Evolutionary conservation across 192 early-diverging fungal species (phyloP).

Genomic region (Gryganskiella cystojenkinii): DNA sequence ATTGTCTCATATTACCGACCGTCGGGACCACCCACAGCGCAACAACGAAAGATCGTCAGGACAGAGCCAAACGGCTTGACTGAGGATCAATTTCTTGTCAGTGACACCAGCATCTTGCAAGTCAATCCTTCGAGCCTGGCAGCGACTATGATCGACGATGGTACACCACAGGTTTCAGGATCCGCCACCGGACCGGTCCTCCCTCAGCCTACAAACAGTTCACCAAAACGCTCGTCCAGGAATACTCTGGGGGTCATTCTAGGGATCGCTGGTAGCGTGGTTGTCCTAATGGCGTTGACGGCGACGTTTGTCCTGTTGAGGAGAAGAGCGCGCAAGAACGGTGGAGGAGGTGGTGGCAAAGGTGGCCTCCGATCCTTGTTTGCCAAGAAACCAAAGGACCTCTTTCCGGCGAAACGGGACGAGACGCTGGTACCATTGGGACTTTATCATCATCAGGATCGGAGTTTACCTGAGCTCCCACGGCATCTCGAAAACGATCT

Average conservation of each 20-base stretch:
- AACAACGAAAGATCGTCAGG: neutral
- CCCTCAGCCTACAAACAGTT: neutral
- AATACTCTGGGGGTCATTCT: conserved; percentile 18
- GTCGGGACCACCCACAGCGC: neutral
- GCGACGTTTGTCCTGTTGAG: neutral
- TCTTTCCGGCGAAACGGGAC: conserved; percentile 34
- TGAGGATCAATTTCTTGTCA: conserved; percentile 3
- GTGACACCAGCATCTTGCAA: neutral
- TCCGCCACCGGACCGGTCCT: neutral
- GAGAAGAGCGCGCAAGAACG: neutral
- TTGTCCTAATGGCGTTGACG: conserved; percentile 4
- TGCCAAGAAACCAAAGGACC: conserved; percentile 18
- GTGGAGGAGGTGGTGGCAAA: neutral
- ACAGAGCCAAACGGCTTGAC: neutral
- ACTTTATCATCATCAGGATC: conserved; percentile 40
- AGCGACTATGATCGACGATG: neutral
- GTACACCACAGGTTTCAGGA: no score
- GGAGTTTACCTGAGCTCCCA: conserved; percentile 9
- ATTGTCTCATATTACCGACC: neutral
- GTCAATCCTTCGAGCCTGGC: neutral
- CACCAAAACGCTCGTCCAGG: neutral
- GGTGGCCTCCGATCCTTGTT: neutral
- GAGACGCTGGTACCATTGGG: conserved; percentile 36
- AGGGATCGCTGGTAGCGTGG: conserved; percentile 9
- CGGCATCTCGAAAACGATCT: conserved; percentile 16